Evolutionary conservation across 2,329 filamentous ascomycete species (phyloP), one percentile per base, ranked within the genome.

Genomic region (Arthrobotrys musiformis): DNA sequence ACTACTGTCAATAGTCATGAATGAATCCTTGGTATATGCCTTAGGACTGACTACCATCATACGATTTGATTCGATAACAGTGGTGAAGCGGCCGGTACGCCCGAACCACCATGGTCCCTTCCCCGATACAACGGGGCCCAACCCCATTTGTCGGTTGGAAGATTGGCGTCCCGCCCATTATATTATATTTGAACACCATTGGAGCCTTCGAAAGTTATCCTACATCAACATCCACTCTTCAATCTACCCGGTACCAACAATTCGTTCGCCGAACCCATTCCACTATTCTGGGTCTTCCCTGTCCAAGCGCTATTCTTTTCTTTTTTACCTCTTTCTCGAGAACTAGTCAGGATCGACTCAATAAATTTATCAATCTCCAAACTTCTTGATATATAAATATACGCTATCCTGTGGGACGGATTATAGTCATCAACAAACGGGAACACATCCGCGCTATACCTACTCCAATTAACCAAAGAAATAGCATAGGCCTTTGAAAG

Each of bases 11-110:
- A 64, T 17, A 72, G 58, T 63, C 68, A 72, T 50, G 24, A 19
- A 54, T 64, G 56, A 76, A 76, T 76, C 64, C 72, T 70, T 76
- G 63, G 58, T 58, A 28, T 9, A 35, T 35, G 37, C 56, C 48
- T 30, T 28, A 63, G 56, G 58, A 48, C 56, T 62, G 44, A 48
- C 46, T 28, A 30, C 11, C 26, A n/a, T 19, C 4, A 61, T 64
- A 44, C 9, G 19, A 5, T 60, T 15, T 76, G 37, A 69, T 76
- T 69, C 58, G 72, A 70, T 28, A 40, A 26, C 24, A 61, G n/a
- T 17, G 19, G 11, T 40, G 11, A 40, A 26, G 54, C 54, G 54
- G 35, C 63, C 56, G 64, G 63, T 62, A 60, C 26, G 37, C 28
- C 64, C 33, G 58, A 19, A 50, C 5, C 17, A 64, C 64, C 46